Evolutionary conservation across 208 protist genomes (phyloP).

Genomic region (Wallacemonas sp.): DNA sequence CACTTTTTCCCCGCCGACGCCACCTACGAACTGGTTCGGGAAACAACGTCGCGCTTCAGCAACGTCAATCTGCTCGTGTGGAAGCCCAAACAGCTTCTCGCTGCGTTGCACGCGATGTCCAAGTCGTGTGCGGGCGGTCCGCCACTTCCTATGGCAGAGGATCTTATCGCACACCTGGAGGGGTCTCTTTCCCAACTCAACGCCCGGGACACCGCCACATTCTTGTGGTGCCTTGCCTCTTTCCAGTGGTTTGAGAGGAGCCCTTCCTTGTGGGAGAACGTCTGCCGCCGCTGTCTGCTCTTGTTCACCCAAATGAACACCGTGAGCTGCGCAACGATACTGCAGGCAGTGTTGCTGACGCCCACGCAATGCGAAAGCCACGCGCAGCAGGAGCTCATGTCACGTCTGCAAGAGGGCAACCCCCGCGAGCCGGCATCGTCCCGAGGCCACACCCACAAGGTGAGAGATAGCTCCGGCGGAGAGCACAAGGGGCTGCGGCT

Average conservation of each 20-base stretch:
- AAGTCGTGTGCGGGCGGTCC: constrained; percentile 28
- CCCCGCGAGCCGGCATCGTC: background rate
- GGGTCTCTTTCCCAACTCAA: constrained; percentile 47
- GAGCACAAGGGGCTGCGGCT: constrained; percentile 1
- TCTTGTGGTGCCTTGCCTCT: constrained; percentile 70
- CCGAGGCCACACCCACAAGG: background rate
- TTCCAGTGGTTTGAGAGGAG: constrained; percentile 25
- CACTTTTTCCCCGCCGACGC: constrained; percentile 24
- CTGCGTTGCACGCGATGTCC: constrained; percentile 55
- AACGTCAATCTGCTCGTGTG: constrained; percentile 35
- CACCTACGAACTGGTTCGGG: constrained; percentile 26
- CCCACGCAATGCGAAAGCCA: constrained; percentile 20
- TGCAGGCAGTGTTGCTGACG: constrained; percentile 52
- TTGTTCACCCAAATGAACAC: constrained; percentile 38
- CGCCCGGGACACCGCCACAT: constrained; percentile 37
- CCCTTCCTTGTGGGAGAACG: constrained; percentile 41
- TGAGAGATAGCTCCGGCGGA: background rate
- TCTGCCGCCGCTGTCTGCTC: constrained; percentile 47
- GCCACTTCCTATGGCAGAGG: constrained; percentile 28
- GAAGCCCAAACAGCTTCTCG: constrained; percentile 49
- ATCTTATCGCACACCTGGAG: constrained; percentile 40
- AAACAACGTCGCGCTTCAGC: constrained; percentile 37
- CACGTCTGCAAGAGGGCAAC: background rate
- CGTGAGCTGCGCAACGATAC: constrained; percentile 39
- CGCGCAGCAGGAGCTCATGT: constrained; percentile 37